Conservation (phyloP, 73 alveolate genomes). For the Paramecium pentaurelia region DNA sequence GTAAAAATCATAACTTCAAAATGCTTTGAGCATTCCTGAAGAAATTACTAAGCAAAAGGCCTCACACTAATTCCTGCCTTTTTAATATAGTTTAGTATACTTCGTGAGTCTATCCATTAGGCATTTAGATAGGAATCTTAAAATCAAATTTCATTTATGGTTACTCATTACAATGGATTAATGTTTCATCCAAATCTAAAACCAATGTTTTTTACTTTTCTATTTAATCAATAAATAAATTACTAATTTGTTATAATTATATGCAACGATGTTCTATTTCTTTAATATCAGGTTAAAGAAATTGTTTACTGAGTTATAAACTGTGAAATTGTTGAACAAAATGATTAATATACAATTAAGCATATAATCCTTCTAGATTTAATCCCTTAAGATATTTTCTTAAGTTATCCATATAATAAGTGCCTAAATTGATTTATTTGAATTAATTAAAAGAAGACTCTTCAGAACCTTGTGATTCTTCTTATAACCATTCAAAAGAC, state of each 20-base stretch:
- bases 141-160: conserved; percentile 49
- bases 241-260: not conserved
- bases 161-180: conserved; percentile 53
- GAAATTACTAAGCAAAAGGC: conserved; percentile 37
- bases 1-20: conserved; percentile 74
- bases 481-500: not conserved
- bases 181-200: conserved; percentile 53
- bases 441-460: not conserved
- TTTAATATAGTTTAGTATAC: conserved; percentile 9
- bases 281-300: not conserved
- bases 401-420: conserved; percentile 18
- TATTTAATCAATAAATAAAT: not conserved
- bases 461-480: not conserved
- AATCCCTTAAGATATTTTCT: not conserved
- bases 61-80: conserved; percentile 62
- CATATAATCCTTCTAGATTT: not conserved
- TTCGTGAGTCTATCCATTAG: conserved; percentile 2
- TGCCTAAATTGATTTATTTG: not conserved
- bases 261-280: not conserved
- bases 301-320: not conserved
- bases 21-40: conserved; percentile 56
- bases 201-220: conserved; percentile 6
- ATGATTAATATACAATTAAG: not conserved
- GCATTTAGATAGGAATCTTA: conserved; percentile 27
- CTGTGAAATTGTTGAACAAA: not conserved